These are phyloP conservation scores for Euphorbia peplus DNA, from an alignment of 345 rosid species.

Conservation along the genomic window DNA sequence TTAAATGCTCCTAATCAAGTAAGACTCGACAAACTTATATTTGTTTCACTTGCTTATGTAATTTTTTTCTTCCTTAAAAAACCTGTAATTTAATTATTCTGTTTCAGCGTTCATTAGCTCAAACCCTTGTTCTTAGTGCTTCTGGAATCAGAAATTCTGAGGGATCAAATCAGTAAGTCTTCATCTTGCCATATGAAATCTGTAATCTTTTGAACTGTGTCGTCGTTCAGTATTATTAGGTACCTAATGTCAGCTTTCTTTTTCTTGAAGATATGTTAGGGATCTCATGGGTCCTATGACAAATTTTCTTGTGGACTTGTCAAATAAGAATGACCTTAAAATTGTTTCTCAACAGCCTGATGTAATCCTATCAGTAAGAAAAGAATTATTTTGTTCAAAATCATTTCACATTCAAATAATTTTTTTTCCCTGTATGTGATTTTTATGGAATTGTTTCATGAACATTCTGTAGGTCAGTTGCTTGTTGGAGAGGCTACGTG, in stretches of 20 bases:
- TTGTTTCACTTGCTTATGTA: neutral
- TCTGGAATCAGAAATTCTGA: slow-evolving; percentile 73
- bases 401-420: slow-evolving; percentile 12
- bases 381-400: slow-evolving; percentile 15
- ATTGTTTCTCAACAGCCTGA: slow-evolving; percentile 81
- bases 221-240: slow-evolving; percentile 22
- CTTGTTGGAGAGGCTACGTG: slow-evolving; percentile 89
- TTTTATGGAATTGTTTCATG: slow-evolving; percentile 18
- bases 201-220: slow-evolving; percentile 10
- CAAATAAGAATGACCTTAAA: slow-evolving; percentile 69
- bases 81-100: slow-evolving; percentile 17
- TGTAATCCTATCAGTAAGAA: slow-evolving; percentile 70
- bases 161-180: slow-evolving; percentile 83
- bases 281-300: slow-evolving; percentile 75
- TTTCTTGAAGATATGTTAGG: slow-evolving; percentile 66
- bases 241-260: slow-evolving; percentile 17
- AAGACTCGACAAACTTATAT: slow-evolving; percentile 22
- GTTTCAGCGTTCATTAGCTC: slow-evolving; percentile 84
- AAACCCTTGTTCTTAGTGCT: slow-evolving; percentile 89
- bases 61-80: neutral
- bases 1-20: slow-evolving; percentile 88
- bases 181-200: slow-evolving; percentile 17
- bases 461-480: slow-evolving; percentile 65
- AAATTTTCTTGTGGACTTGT: slow-evolving; percentile 64
- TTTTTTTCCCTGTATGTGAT: slow-evolving; percentile 1